These are phyloP conservation scores for Linum tenue DNA, from an alignment of 345 rosid genomes.

Conservation along the genomic window DNA sequence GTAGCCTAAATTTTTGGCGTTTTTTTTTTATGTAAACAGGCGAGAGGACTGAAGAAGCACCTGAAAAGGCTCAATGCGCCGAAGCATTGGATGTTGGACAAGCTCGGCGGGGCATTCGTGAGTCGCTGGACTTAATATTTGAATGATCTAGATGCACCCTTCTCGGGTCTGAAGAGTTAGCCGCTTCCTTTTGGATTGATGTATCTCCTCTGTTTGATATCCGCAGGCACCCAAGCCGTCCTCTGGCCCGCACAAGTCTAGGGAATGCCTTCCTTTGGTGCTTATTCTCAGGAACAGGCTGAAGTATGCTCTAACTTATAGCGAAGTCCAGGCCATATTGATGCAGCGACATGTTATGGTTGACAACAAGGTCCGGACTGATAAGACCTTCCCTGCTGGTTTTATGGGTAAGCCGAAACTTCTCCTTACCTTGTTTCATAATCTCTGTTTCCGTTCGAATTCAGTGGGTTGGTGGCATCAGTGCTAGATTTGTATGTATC, in stretches of 20 bases:
- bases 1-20: too few relatives aligned
- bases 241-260: not conserved
- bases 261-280: slow-evolving; percentile 1
- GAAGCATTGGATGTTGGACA: too few relatives aligned
- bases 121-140: too few relatives aligned
- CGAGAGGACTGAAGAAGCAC: too few relatives aligned
- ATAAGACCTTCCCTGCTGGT: not conserved
- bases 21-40: too few relatives aligned
- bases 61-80: too few relatives aligned
- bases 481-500: not conserved
- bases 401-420: not conserved
- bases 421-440: not conserved
- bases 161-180: too few relatives aligned
- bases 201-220: not conserved
- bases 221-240: slow-evolving; percentile 2
- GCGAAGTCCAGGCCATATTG: not conserved
- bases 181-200: not conserved
- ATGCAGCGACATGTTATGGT: slow-evolving; percentile 4
- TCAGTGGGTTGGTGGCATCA: too few relatives aligned
- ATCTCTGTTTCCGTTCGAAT: too few relatives aligned
- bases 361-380: not conserved
- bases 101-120: too few relatives aligned
- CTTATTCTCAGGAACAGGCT: not conserved
- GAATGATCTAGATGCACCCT: too few relatives aligned
- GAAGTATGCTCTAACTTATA: not conserved